Evolutionary conservation across 768 basidiomycete species (phyloP).

Genomic region (Rhodotorula taiwanensis): DNA sequence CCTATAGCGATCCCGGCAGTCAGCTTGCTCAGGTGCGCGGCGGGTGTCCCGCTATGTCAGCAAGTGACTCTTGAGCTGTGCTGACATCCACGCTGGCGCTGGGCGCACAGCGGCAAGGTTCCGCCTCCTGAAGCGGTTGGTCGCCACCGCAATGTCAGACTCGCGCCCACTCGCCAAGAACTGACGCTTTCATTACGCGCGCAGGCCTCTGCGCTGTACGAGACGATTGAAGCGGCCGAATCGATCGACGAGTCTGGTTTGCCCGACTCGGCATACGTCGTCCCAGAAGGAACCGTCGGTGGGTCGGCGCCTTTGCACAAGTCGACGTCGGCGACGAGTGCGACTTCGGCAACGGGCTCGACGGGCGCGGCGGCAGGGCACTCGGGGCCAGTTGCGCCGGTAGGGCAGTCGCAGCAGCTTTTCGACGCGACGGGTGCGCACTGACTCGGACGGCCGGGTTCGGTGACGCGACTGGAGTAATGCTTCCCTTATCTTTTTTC

Average conservation of each 20-base stretch:
- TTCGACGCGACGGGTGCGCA: constrained; percentile 18
- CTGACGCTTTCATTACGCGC: not conserved
- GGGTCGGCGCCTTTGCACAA: constrained; percentile 8
- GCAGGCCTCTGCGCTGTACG: constrained; percentile 72
- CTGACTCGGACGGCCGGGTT: not conserved
- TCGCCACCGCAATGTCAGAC: not conserved
- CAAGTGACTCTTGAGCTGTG: not conserved
- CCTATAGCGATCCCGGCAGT: constrained; percentile 51
- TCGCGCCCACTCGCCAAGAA: too few species aligned
- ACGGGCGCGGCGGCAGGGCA: constrained; percentile 1
- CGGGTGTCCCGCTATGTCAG: not conserved
- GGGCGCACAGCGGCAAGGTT: constrained; percentile 72
- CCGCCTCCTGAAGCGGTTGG: constrained; percentile 81
- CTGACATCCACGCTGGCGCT: too few species aligned
- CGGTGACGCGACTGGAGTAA: not conserved
- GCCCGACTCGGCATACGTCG: constrained; percentile 44
- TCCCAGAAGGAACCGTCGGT: constrained; percentile 36
- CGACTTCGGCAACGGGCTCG: too few species aligned
- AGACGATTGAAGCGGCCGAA: constrained; percentile 70
- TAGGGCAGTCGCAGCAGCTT: constrained; percentile 5
- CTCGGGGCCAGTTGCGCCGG: not conserved
- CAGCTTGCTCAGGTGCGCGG: constrained; percentile 63
- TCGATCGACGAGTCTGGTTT: constrained; percentile 46
- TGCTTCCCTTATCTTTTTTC: not conserved
- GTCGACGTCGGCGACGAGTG: too few species aligned